phyloP scores from a whole-genome alignment of 169 alveolate species.

The Toxoplasma gondii region DNA sequence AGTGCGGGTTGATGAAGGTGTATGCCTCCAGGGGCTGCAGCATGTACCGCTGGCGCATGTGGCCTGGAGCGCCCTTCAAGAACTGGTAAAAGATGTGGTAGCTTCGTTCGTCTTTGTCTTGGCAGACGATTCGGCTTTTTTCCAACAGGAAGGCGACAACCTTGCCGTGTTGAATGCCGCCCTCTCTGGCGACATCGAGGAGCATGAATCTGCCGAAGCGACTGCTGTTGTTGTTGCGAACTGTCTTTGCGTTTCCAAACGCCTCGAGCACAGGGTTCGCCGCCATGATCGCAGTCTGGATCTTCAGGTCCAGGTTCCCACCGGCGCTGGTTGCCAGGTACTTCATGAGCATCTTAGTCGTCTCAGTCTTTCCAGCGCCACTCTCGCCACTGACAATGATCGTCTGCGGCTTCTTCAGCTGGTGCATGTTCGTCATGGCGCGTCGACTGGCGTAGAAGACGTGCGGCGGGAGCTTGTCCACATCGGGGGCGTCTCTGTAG shows the following conservation, averaged over 20 bases:
- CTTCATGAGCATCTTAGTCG: conserved; percentile 85
- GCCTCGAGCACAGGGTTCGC: conserved; percentile 87
- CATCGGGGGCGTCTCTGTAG: conserved; percentile 83
- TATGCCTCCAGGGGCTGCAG: conserved; percentile 79
- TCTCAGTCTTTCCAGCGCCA: conserved; percentile 99
- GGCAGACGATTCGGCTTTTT: conserved; percentile 95
- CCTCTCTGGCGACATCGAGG: conserved; percentile 83
- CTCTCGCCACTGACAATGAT: conserved; percentile 98
- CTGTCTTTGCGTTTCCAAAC: conserved; percentile 98
- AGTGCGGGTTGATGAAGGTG: conserved; percentile 85
- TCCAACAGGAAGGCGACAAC: conserved; percentile 95
- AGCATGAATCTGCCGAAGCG: conserved; percentile 98
- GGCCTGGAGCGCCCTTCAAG: conserved; percentile 88
- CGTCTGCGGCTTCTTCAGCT: conserved; percentile 82
- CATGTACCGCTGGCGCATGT: conserved; percentile 79
- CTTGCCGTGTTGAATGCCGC: conserved; percentile 91
- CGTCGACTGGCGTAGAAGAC: conserved; percentile 84
- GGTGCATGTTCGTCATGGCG: conserved; percentile 65
- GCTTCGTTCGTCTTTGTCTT: conserved; percentile 87
- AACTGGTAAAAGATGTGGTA: conserved; percentile 97
- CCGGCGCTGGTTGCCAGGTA: conserved; percentile 66
- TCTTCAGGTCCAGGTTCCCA: conserved; percentile 55
- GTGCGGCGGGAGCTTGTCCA: conserved; percentile 86
- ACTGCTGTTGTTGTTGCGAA: conserved; percentile 96
- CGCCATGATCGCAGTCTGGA: conserved; percentile 81